Conservation (phyloP, 2,329 filamentous ascomycete species). For the Arthroderma sp. region DNA sequence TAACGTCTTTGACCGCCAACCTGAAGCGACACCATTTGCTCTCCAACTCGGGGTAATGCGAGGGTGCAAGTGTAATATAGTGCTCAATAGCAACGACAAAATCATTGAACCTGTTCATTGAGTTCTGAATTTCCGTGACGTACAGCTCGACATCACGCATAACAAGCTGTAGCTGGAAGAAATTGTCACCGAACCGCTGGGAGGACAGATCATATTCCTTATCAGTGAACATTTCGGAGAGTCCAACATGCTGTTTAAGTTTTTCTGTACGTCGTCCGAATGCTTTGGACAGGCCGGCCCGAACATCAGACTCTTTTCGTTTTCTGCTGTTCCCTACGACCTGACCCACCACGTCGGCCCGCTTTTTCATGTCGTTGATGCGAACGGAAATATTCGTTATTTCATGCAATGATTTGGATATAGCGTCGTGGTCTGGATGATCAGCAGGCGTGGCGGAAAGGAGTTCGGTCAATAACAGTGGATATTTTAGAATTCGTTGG, state of each 20-base stretch:
- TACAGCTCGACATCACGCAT: constrained; percentile 91
- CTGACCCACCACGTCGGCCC: constrained; percentile 81
- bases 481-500: constrained; percentile 88
- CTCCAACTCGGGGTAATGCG: constrained; percentile 69
- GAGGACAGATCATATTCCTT: constrained; percentile 65
- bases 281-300: constrained; percentile 70
- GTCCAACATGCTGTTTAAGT: constrained; percentile 56
- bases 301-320: constrained; percentile 77
- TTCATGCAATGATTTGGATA: constrained; percentile 62
- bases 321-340: constrained; percentile 63
- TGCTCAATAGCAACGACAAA: constrained; percentile 72
- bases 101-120: constrained; percentile 67
- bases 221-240: constrained; percentile 60
- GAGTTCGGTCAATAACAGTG: constrained; percentile 68
- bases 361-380: constrained; percentile 93
- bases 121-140: constrained; percentile 64
- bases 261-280: constrained; percentile 85
- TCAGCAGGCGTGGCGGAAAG: constrained; percentile 64
- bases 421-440: constrained; percentile 64
- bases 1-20: constrained; percentile 72
- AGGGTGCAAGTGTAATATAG: constrained; percentile 57
- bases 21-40: constrained; percentile 92
- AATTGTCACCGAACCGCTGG: constrained; percentile 83
- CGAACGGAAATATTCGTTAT: constrained; percentile 46
- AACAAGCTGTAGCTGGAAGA: constrained; percentile 81